Evolutionary conservation across 768 basidiomycete species (phyloP), one percentile per base, ranked within the genome.

Genomic region (Lentinus brumalis): DNA sequence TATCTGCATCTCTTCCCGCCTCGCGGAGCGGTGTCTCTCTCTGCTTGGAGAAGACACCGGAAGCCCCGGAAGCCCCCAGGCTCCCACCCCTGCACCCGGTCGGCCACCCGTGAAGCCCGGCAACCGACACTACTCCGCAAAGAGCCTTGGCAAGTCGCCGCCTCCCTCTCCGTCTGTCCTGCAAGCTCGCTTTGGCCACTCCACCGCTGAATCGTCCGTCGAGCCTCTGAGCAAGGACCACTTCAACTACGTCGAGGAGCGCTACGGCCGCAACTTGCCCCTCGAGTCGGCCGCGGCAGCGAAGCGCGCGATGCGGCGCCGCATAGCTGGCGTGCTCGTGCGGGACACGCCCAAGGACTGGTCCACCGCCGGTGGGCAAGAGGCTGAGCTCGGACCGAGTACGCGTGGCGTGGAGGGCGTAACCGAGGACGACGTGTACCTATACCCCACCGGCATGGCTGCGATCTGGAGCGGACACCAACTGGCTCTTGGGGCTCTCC

Each of bases 381-480:
- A 82, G 57, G 71, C 79, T 3, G 73, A 76, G 31, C 70, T 86
- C 1, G 87, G 87, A 2, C 86, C 85, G 3, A 90, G 88, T 64
- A 83, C 80, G 32, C 79, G 92, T 60, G 89, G 89, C 18, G 86
- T 90, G 6, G 75, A 78, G 59, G 81, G 83, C 18, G 83, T 96
- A 16, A 81, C 84, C 2, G 94, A 96, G 71, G 81, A 89, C 41
- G 96, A 98, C 63, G 96, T 98, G 0, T 98, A 84, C 72, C 78
- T 99, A 29, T 95, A 82, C 68, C 83, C 93, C 0, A 84, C 87
- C 0, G 96, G 96, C 1, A 98, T 99, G 96, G 76, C 88, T 38
- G 95, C 96, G 1, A 96, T 99, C 53, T 99, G 92, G 91, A 89
- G 82, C 69, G 87, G 94, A 0, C 94, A 97, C 70, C 83, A 90